Evolutionary conservation across 176 grass and related monocot genomes (phyloP).

Genomic region (Luzula sylvatica): DNA sequence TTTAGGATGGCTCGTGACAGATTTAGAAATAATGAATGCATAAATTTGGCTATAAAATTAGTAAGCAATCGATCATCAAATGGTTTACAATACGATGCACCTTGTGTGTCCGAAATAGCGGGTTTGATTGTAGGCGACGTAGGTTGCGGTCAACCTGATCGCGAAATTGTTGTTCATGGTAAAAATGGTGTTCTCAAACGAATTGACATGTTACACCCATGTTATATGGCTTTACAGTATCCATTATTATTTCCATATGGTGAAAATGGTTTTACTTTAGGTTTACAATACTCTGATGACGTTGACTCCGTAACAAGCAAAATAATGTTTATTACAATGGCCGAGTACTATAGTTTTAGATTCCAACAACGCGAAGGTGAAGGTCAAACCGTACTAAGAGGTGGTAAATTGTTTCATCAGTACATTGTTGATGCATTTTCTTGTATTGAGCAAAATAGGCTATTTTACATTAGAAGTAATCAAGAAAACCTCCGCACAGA

Average conservation of each 20-base stretch:
- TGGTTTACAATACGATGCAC: no score
- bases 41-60: no score
- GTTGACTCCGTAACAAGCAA: background rate
- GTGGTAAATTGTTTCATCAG: background rate
- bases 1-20: no score
- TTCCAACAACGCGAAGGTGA: background rate
- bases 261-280: background rate
- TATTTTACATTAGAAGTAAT: background rate
- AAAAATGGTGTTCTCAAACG: no score
- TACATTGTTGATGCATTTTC: background rate
- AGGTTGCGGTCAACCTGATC: no score
- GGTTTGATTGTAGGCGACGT: no score
- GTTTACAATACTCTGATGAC: background rate
- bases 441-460: background rate
- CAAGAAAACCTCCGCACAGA: background rate
- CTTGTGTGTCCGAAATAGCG: no score
- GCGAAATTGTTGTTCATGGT: no score
- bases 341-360: background rate
- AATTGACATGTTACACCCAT: no score
- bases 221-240: background rate
- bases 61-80: no score
- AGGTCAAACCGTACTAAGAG: background rate
- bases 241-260: background rate
- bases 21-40: no score
- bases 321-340: background rate